Evolutionary conservation across 768 basidiomycete genomes (phyloP), one percentile per base, ranked within the genome.

Genomic region (Russula sp.): DNA sequence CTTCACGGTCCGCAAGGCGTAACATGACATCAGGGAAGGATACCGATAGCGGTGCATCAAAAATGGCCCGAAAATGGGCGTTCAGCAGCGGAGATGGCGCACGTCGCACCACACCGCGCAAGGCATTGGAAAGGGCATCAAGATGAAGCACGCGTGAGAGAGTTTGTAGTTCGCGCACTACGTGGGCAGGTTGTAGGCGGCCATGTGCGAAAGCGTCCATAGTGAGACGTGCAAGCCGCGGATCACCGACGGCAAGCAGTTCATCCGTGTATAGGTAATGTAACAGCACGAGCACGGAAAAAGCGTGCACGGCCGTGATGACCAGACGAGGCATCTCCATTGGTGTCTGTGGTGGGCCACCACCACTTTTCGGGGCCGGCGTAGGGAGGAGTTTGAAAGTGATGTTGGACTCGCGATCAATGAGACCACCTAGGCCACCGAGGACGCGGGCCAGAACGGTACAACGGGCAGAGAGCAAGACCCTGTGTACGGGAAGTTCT

Each of bases 231-330:
- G 74, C 78, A 11, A 90, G 77, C 18, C 93, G 83, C 13, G 79
- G 77, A 70, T 98, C 94, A 91, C 93, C 95, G 14, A 94, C 72
- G 0, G 91, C 85, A 11, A 91, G 76, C 1, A 95, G 72, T 43
- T 85, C 81, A 70, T 99, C 96, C 1, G 89, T 81, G 73, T 98
- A 98, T n/a, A 98, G 73, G 69, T 93, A 98, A 25, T 85, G 80
- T 20, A 97, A 71, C 20, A 98, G 75, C 22, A 96, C 78, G 16
- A 97, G 80, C 16, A 87, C 72, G 0, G 91, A 75, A 7, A 95
- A 74, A 0, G 87, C 78, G 48, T 84, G 81, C 63, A 82, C 83
- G 2, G 83, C 83, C 0, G 75, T 69, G 47, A 96, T 67, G 18
- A 70, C 70, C 1, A 88, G 70, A 13, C 73, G 71, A 20, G 59